phyloP scores from a whole-genome alignment of 495 filamentous ascomycete species.

The Xylaria cubensis region DNA sequence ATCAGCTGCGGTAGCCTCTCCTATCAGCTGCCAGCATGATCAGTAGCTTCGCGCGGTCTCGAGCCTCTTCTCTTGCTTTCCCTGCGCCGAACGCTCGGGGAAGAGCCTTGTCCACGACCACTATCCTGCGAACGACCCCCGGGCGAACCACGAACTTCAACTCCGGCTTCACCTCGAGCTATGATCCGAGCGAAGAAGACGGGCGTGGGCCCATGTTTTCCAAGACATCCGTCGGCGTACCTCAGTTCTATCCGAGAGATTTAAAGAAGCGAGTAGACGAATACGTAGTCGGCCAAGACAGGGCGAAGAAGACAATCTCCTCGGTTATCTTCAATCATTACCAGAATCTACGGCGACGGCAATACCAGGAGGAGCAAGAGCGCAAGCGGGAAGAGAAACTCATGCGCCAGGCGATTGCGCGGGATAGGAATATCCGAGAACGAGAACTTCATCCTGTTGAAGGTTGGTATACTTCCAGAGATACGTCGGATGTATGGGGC shows the following conservation, averaged over 20 bases:
- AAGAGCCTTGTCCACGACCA: slow-evolving; percentile 44
- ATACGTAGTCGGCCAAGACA: slow-evolving; percentile 94
- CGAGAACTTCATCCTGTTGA: slow-evolving; percentile 51
- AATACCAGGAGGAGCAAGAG: slow-evolving; percentile 79
- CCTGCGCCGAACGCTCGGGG: slow-evolving; percentile 29
- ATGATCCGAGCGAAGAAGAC: slow-evolving; percentile 68
- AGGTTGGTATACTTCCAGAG: slow-evolving; percentile 50
- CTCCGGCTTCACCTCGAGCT: slow-evolving; percentile 70
- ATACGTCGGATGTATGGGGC: slow-evolving; percentile 33
- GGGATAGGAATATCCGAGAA: slow-evolving; percentile 51
- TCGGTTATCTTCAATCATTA: slow-evolving; percentile 98
- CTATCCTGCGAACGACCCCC: slow-evolving; percentile 34
- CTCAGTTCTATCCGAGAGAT: slow-evolving; percentile 76
- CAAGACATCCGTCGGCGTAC: slow-evolving; percentile 63
- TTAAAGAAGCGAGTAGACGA: slow-evolving; percentile 93
- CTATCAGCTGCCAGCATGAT: slow-evolving; percentile 37
- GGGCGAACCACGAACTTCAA: slow-evolving; percentile 48
- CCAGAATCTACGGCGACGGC: slow-evolving; percentile 79
- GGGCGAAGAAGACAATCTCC: slow-evolving; percentile 93
- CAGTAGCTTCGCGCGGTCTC: slow-evolving; percentile 43
- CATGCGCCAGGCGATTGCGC: slow-evolving; percentile 52
- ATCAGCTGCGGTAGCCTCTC: neutral
- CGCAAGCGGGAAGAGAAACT: slow-evolving; percentile 63
- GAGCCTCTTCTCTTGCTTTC: slow-evolving; percentile 28
- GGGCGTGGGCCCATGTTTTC: slow-evolving; percentile 56